These are phyloP conservation scores for Phellinidium pouzarii DNA, from an alignment of 1,284 basidiomycete species.

Conservation along the genomic window DNA sequence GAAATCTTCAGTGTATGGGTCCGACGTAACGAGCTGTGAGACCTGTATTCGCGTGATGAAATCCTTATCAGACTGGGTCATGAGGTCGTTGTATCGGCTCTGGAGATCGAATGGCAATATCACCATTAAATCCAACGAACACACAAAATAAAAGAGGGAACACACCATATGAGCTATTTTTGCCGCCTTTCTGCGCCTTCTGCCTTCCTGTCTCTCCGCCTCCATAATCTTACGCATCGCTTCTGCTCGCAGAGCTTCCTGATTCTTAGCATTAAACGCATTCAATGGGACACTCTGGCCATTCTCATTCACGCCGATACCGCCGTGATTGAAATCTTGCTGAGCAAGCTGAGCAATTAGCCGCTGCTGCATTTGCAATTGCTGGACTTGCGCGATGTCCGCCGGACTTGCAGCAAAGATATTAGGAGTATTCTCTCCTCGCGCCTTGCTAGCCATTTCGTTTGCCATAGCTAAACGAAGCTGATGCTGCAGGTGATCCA, in stretches of 20 bases:
- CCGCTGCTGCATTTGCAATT: constrained; percentile 67
- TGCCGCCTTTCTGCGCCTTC: constrained; percentile 67
- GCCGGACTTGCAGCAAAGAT: constrained; percentile 11
- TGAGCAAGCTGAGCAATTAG: constrained; percentile 67
- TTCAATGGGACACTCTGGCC: constrained; percentile 15
- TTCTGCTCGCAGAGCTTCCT: constrained; percentile 64
- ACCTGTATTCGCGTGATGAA: constrained; percentile 99
- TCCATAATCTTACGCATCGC: constrained; percentile 84
- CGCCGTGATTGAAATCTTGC: constrained; percentile 54
- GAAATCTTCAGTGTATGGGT: constrained; percentile 97
- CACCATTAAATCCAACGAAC: constrained; percentile 16
- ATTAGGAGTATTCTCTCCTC: constrained; percentile 4
- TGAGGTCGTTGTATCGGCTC: constrained; percentile 95
- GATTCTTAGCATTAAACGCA: constrained; percentile 42
- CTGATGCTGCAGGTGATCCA: constrained; percentile 15
- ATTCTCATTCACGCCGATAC: constrained; percentile 41
- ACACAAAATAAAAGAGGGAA: constrained; percentile 6
- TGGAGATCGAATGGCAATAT: constrained; percentile 29
- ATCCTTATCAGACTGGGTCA: constrained; percentile 99
- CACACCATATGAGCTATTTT: constrained; percentile 84
- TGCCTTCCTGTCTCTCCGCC: constrained; percentile 80
- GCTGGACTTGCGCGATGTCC: constrained; percentile 50
- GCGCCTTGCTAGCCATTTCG: constrained; percentile 14
- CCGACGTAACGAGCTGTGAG: constrained; percentile 92
- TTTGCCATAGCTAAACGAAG: constrained; percentile 11